A percentile compares a stretch with the other conserved stretches of the same genome.
phyloP scores from a whole-genome alignment of 2,329 filamentous ascomycete genomes.

The Fusarium domesticum region DNA sequence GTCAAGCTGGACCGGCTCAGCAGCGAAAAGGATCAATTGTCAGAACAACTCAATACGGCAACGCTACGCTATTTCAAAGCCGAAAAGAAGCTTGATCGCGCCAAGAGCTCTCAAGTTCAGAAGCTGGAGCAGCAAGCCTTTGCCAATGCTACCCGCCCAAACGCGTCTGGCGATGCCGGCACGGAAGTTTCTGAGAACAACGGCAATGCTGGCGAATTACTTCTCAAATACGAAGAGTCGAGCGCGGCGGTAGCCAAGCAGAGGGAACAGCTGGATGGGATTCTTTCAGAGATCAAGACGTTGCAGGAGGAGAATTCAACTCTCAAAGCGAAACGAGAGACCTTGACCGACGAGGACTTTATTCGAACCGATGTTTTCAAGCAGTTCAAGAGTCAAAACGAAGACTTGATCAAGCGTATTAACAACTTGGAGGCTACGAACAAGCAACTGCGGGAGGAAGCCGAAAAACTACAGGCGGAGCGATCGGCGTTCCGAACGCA shows the following conservation, averaged over 20 bases:
- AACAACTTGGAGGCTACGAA: constrained; percentile 91
- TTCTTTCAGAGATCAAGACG: constrained; percentile 72
- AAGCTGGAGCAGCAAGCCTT: constrained; percentile 90
- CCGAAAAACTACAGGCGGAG: constrained; percentile 80
- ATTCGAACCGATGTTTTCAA: constrained; percentile 92
- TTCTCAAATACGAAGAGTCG: constrained; percentile 74
- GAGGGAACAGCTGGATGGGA: constrained; percentile 80
- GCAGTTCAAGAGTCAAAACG: constrained; percentile 81
- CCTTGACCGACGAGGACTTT: constrained; percentile 87
- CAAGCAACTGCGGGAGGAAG: constrained; percentile 77
- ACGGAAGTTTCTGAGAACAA: constrained; percentile 51
- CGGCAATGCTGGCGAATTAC: constrained; percentile 61
- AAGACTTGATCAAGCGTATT: constrained; percentile 86
- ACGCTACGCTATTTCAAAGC: constrained; percentile 91
- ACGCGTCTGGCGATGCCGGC: constrained; percentile 43
- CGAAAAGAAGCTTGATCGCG: constrained; percentile 88
- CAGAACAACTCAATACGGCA: constrained; percentile 82
- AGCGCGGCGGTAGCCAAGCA: constrained; percentile 74
- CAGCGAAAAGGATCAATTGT: constrained; percentile 78
- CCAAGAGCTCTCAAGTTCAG: constrained; percentile 83
- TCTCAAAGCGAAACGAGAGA: constrained; percentile 64
- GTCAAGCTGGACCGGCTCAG: constrained; percentile 72
- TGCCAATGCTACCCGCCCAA: constrained; percentile 59
- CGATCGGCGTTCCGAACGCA: constrained; percentile 77
- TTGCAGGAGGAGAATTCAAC: constrained; percentile 76